Evolutionary conservation across 176 grass and related monocot genomes (phyloP).

Genomic region (Chrysopogon serrulatus): DNA sequence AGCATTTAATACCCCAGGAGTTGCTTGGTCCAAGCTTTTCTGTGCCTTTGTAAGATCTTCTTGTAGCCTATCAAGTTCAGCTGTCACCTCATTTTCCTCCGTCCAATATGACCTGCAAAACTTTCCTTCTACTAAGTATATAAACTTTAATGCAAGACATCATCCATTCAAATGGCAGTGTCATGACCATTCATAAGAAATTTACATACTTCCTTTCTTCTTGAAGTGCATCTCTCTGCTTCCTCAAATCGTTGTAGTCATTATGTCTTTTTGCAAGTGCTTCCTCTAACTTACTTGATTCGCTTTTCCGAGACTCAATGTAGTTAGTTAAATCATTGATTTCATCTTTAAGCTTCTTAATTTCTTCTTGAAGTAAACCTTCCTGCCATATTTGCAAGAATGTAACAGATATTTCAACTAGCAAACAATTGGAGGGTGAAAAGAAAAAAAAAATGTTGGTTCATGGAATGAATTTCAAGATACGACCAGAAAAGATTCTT

Average conservation of each 20-base stretch:
- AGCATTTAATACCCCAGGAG: conserved; percentile 61
- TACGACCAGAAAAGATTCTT: neutral
- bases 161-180: conserved; percentile 18
- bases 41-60: conserved; percentile 80
- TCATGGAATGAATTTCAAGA: neutral
- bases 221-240: conserved; percentile 85
- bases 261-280: conserved; percentile 53
- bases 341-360: conserved; percentile 84
- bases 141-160: conserved; percentile 13
- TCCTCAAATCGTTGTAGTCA: conserved; percentile 56
- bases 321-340: conserved; percentile 52
- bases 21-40: conserved; percentile 92
- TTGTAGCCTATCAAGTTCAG: conserved; percentile 73
- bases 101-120: conserved; percentile 84
- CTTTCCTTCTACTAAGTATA: conserved; percentile 27
- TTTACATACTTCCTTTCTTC: conserved; percentile 85
- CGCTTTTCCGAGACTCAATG: conserved; percentile 59
- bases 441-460: neutral
- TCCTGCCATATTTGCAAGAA: conserved; percentile 54
- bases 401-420: conserved; percentile 2
- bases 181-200: neutral
- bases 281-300: conserved; percentile 56
- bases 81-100: conserved; percentile 71
- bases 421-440: neutral
- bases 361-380: conserved; percentile 85